These are phyloP conservation scores for Solanum bulbocastanum DNA, from an alignment of 257 asterid genomes.

Conservation along the genomic window DNA sequence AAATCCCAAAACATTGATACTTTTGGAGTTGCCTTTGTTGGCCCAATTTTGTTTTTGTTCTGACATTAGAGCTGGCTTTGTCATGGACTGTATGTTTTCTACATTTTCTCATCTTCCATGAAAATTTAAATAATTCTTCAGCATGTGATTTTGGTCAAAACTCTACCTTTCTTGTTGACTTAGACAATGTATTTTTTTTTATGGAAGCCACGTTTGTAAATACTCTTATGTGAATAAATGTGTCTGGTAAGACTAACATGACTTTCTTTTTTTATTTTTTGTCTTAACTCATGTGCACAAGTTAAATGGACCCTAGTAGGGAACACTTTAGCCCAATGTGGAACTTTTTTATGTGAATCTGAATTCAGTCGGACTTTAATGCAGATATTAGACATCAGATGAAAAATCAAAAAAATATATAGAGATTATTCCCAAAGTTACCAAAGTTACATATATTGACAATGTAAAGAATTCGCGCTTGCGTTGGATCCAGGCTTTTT, in stretches of 20 bases:
- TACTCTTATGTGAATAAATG: neutral
- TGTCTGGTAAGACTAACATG: neutral
- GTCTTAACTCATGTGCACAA: neutral
- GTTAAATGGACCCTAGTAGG: neutral
- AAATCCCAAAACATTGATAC: neutral
- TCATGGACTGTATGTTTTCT: neutral
- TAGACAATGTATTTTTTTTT: neutral
- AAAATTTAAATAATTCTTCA: neutral
- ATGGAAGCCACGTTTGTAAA: neutral
- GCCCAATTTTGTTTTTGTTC: neutral
- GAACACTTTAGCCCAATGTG: neutral
- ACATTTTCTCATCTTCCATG: neutral
- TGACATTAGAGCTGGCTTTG: neutral
- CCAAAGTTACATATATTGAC: neutral
- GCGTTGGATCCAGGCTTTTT: neutral
- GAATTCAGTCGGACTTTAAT: fast-evolving
- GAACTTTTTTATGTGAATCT: no score
- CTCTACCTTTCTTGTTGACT: neutral
- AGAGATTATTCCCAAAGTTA: no score
- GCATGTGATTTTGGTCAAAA: conserved; percentile 2
- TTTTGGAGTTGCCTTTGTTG: neutral
- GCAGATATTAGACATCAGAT: no score
- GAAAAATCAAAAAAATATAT: no score
- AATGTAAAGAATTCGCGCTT: neutral
- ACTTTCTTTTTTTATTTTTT: neutral